Conservation (phyloP, 2,329 filamentous ascomycete species). For the Pleurostoma richardsiae region DNA sequence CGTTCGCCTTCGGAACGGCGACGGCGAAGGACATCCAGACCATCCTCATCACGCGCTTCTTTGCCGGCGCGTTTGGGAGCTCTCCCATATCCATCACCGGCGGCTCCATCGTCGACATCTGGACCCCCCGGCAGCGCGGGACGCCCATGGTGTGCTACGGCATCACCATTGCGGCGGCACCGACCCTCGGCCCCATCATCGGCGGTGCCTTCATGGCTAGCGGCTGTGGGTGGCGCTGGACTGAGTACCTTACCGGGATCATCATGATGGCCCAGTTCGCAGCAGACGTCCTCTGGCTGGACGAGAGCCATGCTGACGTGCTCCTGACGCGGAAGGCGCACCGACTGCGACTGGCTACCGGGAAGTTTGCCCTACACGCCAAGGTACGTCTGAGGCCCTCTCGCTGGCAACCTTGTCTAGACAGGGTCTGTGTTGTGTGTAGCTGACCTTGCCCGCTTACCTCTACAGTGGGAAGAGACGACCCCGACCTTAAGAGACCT, state of each 20-base stretch:
- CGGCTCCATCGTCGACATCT: background rate
- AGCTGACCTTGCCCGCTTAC: too few relatives aligned
- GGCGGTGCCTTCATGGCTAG: background rate
- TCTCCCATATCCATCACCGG: background rate
- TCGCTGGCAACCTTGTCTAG: background rate
- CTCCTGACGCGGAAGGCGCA: background rate
- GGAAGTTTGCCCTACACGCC: background rate
- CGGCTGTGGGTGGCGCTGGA: background rate
- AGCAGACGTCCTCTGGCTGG: background rate
- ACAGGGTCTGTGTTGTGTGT: too few relatives aligned
- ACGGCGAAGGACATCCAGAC: background rate
- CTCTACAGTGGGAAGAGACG: too few relatives aligned
- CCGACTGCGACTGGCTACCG: background rate
- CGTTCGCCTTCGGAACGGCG: background rate
- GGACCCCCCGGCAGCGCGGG: background rate
- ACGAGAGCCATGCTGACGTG: background rate
- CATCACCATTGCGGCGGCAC: background rate
- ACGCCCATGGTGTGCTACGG: background rate
- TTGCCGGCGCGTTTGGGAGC: background rate
- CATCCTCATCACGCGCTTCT: background rate
- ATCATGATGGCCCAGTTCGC: background rate
- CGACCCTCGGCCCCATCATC: background rate
- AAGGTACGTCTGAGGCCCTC: background rate
- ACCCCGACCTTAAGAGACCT: too few relatives aligned
- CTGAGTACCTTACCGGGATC: background rate